Percentiles rank a stretch among this genome's conserved stretches.
Conservation (phyloP, 768 basidiomycete genomes). For the Polyporus arcularius region DNA sequence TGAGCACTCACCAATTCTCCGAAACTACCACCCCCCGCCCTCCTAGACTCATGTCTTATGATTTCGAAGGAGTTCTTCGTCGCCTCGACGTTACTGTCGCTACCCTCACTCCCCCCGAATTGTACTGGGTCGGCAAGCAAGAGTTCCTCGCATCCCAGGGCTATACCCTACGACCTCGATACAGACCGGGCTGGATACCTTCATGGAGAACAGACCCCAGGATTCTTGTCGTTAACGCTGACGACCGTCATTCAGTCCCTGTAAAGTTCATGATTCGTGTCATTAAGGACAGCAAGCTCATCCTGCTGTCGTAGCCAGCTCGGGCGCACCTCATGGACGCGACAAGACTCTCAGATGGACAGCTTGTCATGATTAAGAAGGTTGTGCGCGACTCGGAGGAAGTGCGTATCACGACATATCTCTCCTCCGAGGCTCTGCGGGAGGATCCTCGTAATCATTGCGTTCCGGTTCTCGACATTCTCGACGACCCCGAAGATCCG, state of each 20-base stretch:
- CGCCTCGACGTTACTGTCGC: too few species aligned
- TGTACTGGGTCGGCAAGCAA: neutral
- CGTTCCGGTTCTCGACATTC: constrained; percentile 20
- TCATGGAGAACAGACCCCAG: constrained; percentile 1
- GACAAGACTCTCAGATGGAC: constrained; percentile 19
- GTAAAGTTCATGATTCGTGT: neutral
- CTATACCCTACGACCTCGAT: constrained; percentile 24
- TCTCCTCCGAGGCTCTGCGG: constrained; percentile 10
- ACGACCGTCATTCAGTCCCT: neutral
- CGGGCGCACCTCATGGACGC: constrained; percentile 18
- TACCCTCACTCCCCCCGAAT: too few species aligned
- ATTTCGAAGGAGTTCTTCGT: too few species aligned
- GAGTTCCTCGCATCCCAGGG: constrained; percentile 11
- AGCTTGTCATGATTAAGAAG: constrained; percentile 20
- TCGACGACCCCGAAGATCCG: constrained; percentile 5
- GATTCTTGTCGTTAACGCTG: neutral
- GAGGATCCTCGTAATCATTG: constrained; percentile 22
- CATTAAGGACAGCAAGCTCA: neutral
- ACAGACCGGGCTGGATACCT: constrained; percentile 16
- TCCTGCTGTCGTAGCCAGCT: neutral
- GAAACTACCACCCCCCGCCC: too few species aligned
- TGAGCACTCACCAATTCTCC: too few species aligned
- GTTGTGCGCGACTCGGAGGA: constrained; percentile 5
- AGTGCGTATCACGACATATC: constrained; percentile 8
- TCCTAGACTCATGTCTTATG: too few species aligned